Base-by-base conservation (phyloP, 108 stramenopile species). In the Parmales sp. region DNA sequence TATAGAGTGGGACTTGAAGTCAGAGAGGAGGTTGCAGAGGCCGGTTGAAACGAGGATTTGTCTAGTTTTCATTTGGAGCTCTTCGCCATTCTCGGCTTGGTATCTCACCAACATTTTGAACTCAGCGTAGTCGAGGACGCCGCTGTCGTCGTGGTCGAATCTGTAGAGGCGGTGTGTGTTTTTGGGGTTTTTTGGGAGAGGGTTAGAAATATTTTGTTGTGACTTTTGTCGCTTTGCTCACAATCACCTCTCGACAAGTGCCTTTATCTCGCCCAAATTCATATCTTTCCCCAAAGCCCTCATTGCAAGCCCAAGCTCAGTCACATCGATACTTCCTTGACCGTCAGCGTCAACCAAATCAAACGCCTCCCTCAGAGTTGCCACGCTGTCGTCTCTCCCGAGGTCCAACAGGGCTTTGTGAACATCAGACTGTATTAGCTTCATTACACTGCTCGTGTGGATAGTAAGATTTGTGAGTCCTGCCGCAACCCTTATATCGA, bases 291-390 rank as follows among this genome's bases (percentile, higher is more conserved):
- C 54, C 26, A 60, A 34, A 11, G 31, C 29, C 28, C 54, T 34
- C n/a, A 20, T 60, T 5, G 54, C 54, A 11, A 18, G 54, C 54
- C 16, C 36, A 11, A 60, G 54, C 54, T 60, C 54, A 16, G 54
- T 6, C n/a, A 60, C 54, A 16, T 60, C 54, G 28, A 60, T 60
- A 16, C 2, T 6, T 34, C 54, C 54, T 34, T 20, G 8, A 28
- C 54, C 54, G 54, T 60, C 54, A 13, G n/a, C 18, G 54, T 60
- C 54, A 11, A 60, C 54, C 29, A 60, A 13, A 34, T 60, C 54
- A 20, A 60, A 60, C 26, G 31, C 54, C 31, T 60, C 54, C 54
- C 28, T 60, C 54, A 60, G 4, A 13, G n/a, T 60, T 4, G 54
- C 29, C n/a, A 34, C 31, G 29, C 54, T 34, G 13, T 60, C 54